These are phyloP conservation scores for Avena atlantica DNA, from an alignment of 176 grass and related monocot species.

Conservation along the genomic window DNA sequence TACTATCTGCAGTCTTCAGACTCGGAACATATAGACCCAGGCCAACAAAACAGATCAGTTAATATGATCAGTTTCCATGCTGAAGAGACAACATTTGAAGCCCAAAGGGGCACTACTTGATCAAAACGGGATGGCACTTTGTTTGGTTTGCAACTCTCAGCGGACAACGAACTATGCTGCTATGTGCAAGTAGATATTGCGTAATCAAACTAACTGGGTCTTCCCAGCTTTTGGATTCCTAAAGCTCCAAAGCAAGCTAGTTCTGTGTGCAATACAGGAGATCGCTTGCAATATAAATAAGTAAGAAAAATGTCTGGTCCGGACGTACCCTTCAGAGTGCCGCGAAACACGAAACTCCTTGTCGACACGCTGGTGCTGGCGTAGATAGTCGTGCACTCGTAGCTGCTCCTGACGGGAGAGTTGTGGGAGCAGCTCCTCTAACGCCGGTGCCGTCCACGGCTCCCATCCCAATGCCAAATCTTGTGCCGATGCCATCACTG, in stretches of 20 bases:
- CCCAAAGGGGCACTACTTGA: background rate
- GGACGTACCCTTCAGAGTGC: too few species aligned
- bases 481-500: background rate
- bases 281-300: too few species aligned
- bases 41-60: background rate
- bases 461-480: background rate
- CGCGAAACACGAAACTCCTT: too few species aligned
- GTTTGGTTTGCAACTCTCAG: too few species aligned
- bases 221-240: conserved; percentile 8
- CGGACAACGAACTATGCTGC: too few species aligned
- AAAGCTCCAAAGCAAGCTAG: conserved; percentile 21
- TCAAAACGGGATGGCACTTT: too few species aligned
- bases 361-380: background rate
- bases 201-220: background rate
- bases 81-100: background rate
- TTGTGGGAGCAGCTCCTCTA: background rate
- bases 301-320: background rate
- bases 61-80: background rate
- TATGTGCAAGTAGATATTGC: background rate
- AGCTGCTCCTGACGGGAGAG: background rate
- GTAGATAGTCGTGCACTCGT: background rate
- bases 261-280: background rate
- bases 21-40: too few species aligned
- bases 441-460: background rate
- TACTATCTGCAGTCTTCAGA: background rate